Conservation (phyloP, 192 early-diverging fungal species). For the Spizellomyces sp. region DNA sequence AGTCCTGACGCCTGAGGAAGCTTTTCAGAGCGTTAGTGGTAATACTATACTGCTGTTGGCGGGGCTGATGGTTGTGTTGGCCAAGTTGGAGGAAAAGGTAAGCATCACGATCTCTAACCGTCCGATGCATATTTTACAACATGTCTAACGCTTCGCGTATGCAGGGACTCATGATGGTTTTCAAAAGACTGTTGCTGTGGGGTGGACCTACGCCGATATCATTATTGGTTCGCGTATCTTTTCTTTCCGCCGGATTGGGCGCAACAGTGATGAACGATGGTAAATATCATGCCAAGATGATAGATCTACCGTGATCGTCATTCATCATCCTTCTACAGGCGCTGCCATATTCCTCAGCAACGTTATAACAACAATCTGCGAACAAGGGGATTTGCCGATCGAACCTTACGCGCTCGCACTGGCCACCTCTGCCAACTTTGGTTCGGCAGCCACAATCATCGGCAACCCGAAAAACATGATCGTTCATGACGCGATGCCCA, state of each 20-base stretch:
- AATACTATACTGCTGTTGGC: constrained; percentile 14
- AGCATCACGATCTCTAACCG: not conserved
- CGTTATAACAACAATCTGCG: constrained; percentile 13
- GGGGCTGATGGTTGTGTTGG: constrained; percentile 21
- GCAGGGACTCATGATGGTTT: constrained; percentile 8
- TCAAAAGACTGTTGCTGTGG: constrained; percentile 2
- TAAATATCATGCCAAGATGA: not conserved
- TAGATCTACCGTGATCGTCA: not conserved
- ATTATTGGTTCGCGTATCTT: constrained; percentile 8
- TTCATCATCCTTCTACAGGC: too few relatives aligned
- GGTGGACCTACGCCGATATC: not conserved
- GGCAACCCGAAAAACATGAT: constrained; percentile 30
- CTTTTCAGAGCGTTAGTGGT: not conserved
- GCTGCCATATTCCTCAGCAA: constrained; percentile 10
- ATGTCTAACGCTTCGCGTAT: not conserved
- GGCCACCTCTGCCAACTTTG: constrained; percentile 16
- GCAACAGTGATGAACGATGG: constrained; percentile 24
- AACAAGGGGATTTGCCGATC: constrained; percentile 18
- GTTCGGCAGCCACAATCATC: constrained; percentile 18
- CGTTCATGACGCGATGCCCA: constrained; percentile 11
- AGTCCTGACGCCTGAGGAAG: constrained; percentile 16
- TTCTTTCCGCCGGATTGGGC: constrained; percentile 11
- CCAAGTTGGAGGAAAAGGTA: constrained; percentile 26
- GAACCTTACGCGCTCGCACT: constrained; percentile 18
- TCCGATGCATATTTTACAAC: not conserved